phyloP scores from a whole-genome alignment of 257 asterid species.

The Forsythia viridissima region DNA sequence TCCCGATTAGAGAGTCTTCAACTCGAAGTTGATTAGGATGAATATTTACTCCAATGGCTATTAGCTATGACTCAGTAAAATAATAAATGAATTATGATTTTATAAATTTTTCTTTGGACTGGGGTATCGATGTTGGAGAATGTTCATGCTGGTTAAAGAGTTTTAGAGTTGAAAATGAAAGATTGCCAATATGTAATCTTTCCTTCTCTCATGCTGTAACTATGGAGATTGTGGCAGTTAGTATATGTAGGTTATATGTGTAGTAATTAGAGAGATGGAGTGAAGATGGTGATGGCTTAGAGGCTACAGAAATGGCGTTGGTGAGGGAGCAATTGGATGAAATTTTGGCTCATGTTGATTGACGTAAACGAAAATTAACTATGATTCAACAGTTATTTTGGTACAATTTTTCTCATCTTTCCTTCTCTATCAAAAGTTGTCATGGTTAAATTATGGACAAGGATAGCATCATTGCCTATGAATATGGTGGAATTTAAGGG shows the following conservation, averaged over 20 bases:
- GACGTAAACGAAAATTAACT: too few relatives aligned
- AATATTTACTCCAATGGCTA: background rate
- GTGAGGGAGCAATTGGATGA: background rate
- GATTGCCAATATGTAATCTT: background rate
- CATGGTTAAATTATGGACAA: background rate
- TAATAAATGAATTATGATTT: too few relatives aligned
- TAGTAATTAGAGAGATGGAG: background rate
- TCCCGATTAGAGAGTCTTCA: background rate
- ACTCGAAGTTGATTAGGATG: background rate
- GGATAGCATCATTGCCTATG: background rate
- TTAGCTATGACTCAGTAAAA: background rate
- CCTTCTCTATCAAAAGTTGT: too few relatives aligned
- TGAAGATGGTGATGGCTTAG: background rate
- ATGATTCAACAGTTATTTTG: too few relatives aligned
- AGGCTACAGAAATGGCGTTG: background rate
- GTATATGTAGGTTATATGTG: background rate
- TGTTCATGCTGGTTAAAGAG: background rate
- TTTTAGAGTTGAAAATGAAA: background rate
- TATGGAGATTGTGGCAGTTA: background rate
- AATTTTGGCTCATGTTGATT: too few relatives aligned
- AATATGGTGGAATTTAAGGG: background rate
- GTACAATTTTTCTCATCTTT: too few relatives aligned
- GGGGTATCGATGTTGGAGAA: background rate
- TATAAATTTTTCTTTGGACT: background rate
- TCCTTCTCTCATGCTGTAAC: background rate